phyloP scores from a whole-genome alignment of 164 flowering plant species.

The Magnolia sinica region DNA sequence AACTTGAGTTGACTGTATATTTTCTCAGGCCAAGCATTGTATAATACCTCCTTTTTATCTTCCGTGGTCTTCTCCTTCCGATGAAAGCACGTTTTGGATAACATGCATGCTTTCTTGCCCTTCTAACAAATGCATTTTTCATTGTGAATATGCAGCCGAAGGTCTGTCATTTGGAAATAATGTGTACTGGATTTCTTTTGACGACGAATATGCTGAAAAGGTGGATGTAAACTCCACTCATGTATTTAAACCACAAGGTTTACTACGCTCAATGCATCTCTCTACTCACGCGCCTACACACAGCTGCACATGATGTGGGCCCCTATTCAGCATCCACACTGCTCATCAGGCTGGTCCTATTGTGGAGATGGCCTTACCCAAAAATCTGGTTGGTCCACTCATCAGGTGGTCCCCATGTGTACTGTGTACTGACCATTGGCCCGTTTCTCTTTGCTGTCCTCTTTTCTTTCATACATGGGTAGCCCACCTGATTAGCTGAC shows the following conservation, averaged over 20 bases:
- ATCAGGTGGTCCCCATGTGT: too few species aligned
- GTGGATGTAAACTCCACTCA: constrained; percentile 21
- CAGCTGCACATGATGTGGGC: not conserved
- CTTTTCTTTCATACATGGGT: too few species aligned
- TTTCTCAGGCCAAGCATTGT: too few species aligned
- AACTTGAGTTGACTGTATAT: too few species aligned
- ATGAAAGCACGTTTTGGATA: too few species aligned
- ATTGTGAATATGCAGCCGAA: constrained; percentile 55
- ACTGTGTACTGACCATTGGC: too few species aligned
- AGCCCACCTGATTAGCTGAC: not conserved
- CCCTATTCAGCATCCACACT: not conserved
- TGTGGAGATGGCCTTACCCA: not conserved
- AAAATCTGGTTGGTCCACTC: not conserved
- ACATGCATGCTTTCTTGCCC: not conserved
- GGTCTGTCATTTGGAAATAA: constrained; percentile 80
- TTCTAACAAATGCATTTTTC: not conserved
- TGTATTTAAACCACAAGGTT: too few species aligned
- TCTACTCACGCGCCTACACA: not conserved
- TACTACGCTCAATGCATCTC: not conserved
- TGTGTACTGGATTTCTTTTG: constrained; percentile 87
- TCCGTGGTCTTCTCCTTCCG: not conserved
- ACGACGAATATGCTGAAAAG: constrained; percentile 74
- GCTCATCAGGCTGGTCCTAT: not conserved
- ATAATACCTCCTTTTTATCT: not conserved
- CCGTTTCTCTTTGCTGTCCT: too few species aligned